Base-by-base conservation (phyloP, 139 green algal genomes). In the Trebouxia sp. region DNA sequence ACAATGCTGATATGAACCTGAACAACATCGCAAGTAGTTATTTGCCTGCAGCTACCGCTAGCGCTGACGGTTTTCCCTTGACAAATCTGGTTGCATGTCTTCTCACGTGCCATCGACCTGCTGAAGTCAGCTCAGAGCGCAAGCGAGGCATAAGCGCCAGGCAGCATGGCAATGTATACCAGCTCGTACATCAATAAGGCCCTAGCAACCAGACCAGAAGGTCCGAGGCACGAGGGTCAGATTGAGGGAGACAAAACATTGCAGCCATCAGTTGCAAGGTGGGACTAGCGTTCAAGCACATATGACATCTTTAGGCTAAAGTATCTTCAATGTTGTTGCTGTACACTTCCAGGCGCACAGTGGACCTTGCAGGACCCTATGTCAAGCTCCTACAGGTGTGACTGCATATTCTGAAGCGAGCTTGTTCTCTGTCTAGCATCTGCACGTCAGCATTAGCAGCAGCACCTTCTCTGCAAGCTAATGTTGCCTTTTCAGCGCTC, bases 211-310 rank as follows among this genome's bases (percentile, higher is more conserved):
- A 38, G 41, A 22, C 69, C 69, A 56, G 74, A 79, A 43, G 74
- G 74, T 43, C 11, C 30, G 17, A 65, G 47, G 30, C 74, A 79
- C 32, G 65, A 75, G 20, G 62, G 38, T 7, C 41, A 80, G 35
- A 51, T 85, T 32, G 87, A 91, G 80, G 87, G 87, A 0, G 80
- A 87, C 28, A 90, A 90, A 75, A 80, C 26, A 17, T 39, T 82
- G 24, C 85, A 90, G 35, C 76, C 82, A 37, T 42, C 80, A n/a
- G 85, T 91, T 5, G 37, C 76, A 30, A 75, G 85, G 47, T 83
- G 12, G 37, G 30, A 17, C 28, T 26, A 17, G 14, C 53, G 7
- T 37, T 81, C 48, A n/a, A n/a, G n/a, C n/a, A n/a, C n/a, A n/a
- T n/a, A n/a, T n/a, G n/a, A n/a, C n/a, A n/a, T n/a, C n/a, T n/a